phyloP scores from a whole-genome alignment of 371 early-diverging fungal genomes.

The Hamiltosporidium tvaerminnensis region DNA sequence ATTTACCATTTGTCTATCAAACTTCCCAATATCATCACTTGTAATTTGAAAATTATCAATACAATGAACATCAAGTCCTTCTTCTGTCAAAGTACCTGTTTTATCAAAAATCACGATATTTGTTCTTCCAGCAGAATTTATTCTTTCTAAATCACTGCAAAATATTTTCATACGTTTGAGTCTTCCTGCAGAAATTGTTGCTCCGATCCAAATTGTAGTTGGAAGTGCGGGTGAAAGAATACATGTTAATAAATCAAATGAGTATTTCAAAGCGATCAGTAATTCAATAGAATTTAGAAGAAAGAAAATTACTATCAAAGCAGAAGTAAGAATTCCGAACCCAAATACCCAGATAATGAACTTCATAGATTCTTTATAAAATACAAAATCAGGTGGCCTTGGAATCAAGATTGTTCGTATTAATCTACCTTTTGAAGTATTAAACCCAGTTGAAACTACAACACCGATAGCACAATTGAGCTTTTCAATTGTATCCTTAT shows the following conservation, averaged over 20 bases:
- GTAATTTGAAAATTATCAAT: slow-evolving; percentile 56
- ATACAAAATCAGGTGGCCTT: slow-evolving; percentile 72
- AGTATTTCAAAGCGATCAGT: slow-evolving; percentile 56
- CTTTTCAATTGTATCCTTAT: no score
- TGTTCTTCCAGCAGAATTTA: slow-evolving; percentile 81
- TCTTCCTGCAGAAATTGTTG: slow-evolving; percentile 70
- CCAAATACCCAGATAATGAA: slow-evolving; percentile 56
- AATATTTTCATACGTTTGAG: slow-evolving; percentile 66
- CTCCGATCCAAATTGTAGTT: slow-evolving; percentile 83
- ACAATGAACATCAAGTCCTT: slow-evolving; percentile 82
- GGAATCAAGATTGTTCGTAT: slow-evolving; percentile 82
- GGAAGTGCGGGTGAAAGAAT: slow-evolving; percentile 61
- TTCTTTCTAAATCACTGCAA: slow-evolving; percentile 76
- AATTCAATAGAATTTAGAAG: slow-evolving; percentile 8
- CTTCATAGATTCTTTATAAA: slow-evolving; percentile 77
- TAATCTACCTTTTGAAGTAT: slow-evolving; percentile 79
- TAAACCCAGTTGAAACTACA: slow-evolving; percentile 80
- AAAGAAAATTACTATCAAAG: slow-evolving; percentile 53
- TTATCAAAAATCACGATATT: slow-evolving; percentile 95
- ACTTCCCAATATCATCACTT: slow-evolving; percentile 51
- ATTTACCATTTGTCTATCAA: background rate
- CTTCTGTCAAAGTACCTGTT: slow-evolving; percentile 93
- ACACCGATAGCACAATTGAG: slow-evolving; percentile 56
- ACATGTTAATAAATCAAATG: slow-evolving; percentile 75
- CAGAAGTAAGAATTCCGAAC: slow-evolving; percentile 3